Evolutionary conservation across 495 filamentous ascomycete genomes (phyloP), one percentile per base, ranked within the genome.

Genomic region (Neurospora sp.): DNA sequence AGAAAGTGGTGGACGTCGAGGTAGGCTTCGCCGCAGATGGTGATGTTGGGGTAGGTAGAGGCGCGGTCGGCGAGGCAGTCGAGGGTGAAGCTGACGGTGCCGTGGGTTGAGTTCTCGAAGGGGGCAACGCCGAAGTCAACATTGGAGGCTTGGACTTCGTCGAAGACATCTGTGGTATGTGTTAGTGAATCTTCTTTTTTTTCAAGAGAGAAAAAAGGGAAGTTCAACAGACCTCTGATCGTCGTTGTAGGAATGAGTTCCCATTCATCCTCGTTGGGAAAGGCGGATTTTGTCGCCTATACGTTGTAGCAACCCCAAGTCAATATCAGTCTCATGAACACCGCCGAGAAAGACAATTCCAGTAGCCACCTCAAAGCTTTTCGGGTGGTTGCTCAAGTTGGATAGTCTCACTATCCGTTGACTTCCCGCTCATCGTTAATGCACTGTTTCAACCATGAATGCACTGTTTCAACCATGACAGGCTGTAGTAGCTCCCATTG

Each of bases 101-200:
- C 96, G 82, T 98, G 96, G 75, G 94, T 94, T 11, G 91, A 94
- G 82, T 99, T 99, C 81, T 99, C 96, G 83, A 96, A 94, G 39
- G 96, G 96, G 18, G 98, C 92, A 5, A 99, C 92, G 73, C 94
- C 95, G 77, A 89, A 91, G 73, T 85, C 81, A 0, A 87, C 86
- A 31, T 79, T 73, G 72, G 87, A 81, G 16, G 86, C 83, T 80
- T 97, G 94, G 22, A 97, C 90, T 18, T 88, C 85, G 40, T 87
- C 83, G 80, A 98, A 97, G 74, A 96, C 89, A 73, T 95, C 94
- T 88, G 83, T 73, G 31, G 46, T 1, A 22, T 31, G 18, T 27
- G 40, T 73, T 66, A 46, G 40, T 73, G 27, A 53, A 68, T 42
- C 4, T 71, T 68, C 12, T 16, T 37, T 2, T 69, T 40, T 3